A percentile compares a stretch with the other conserved stretches of the same genome.
Conservation (phyloP, 2,329 filamentous ascomycete genomes). For the Aschersonia sp. region DNA sequence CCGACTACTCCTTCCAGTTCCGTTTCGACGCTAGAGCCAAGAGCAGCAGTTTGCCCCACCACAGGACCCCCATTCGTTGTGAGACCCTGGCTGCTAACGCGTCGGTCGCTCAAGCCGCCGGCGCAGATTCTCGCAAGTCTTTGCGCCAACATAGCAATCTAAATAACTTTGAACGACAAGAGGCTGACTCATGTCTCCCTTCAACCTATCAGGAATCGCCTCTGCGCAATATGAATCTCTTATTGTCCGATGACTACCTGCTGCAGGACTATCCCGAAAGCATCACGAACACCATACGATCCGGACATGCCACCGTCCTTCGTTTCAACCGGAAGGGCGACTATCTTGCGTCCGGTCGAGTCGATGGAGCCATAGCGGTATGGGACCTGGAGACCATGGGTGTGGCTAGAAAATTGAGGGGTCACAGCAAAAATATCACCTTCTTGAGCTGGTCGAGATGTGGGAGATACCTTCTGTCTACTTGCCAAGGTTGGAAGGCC, state of each 20-base stretch:
- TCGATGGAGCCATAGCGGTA: conserved; percentile 86
- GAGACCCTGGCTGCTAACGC: no score
- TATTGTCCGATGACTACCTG: conserved; percentile 48
- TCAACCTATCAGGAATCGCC: not conserved
- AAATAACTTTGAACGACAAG: not conserved
- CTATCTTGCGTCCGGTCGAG: conserved; percentile 83
- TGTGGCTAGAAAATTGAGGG: conserved; percentile 82
- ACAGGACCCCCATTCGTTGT: no score
- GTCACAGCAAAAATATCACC: conserved; percentile 86
- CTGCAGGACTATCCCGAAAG: conserved; percentile 79
- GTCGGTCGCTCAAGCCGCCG: no score
- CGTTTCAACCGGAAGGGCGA: conserved; percentile 93
- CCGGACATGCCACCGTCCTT: conserved; percentile 48
- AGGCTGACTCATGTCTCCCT: not conserved
- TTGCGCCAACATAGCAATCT: not conserved
- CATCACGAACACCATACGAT: conserved; percentile 73
- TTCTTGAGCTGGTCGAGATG: conserved; percentile 90
- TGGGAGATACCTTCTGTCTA: conserved; percentile 80
- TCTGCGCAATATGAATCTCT: conserved; percentile 34
- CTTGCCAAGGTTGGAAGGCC: conserved; percentile 91
- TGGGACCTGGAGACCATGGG: conserved; percentile 98
- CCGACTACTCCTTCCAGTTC: no score
- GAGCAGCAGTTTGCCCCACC: no score
- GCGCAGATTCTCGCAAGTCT: not conserved
- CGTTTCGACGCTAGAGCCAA: no score